Evolutionary conservation across 495 filamentous ascomycete species (phyloP), one percentile per base, ranked within the genome.

Genomic region (Penicillium silybi): DNA sequence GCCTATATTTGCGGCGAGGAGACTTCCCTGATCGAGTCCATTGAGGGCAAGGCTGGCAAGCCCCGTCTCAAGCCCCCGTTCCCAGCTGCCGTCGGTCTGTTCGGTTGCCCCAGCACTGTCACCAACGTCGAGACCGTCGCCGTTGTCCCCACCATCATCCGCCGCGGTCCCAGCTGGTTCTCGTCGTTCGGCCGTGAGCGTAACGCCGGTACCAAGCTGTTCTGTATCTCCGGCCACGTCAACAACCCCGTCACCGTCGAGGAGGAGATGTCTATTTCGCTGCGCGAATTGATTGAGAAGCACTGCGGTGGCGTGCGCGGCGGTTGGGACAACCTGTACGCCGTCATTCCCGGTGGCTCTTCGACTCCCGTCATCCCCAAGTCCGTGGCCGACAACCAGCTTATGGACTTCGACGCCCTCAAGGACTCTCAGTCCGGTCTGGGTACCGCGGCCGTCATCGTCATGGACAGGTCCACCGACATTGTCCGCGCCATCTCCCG

Each of bases 1-100:
- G 93, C 93, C 54, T 98, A 98, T 69, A 86, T 98, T 44, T 98
- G 93, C 62, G 93, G 93, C 58, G 93, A 98, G 72, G 93, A 98
- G 70, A 98, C 93, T 15, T 96, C 90, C 1, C 77, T 98, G 53
- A 98, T 98, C 66, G 93, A 98, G 69, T 97, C 92, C 16, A 81
- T 98, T 52, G 93, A 98, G 74, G 93, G 93, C 62, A 98, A 98
- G 77, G 90, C 92, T 25, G 93, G 93, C 66, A 98, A 98, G 79
- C 93, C 93, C 50, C 89, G 93, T 63, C 81, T 98, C 54, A 98
- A 98, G 84, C 93, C 93, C 19, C 93, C 93, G 11, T 98, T 98
- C 83, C 93, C 93, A 29, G 93, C 93, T 54, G 85, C 93, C 27
- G 93, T 98, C 53, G 93, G 93, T 74, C 80, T 98, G 16, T 98